Percentiles rank a stretch among this genome's conserved stretches.
These are phyloP conservation scores for Mariannaea sp. DNA, from an alignment of 2,329 filamentous ascomycete species.

Conservation along the genomic window DNA sequence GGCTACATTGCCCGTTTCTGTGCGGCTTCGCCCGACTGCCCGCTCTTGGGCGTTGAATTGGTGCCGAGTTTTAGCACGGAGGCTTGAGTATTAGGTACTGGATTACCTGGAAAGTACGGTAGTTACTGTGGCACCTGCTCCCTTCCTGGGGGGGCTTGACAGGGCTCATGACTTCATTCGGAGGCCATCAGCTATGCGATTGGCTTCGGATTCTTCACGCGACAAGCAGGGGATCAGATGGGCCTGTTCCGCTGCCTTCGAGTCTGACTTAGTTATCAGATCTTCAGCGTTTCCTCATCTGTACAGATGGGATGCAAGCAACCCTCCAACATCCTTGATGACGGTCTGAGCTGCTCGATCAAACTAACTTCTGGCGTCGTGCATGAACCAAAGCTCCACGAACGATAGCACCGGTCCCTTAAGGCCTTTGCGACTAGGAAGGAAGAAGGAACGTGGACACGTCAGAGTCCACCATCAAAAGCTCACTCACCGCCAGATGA, in stretches of 20 bases:
- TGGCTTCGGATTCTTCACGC: not conserved
- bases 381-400: slow-evolving; percentile 16
- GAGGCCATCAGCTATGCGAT: not conserved
- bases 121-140: too few relatives aligned
- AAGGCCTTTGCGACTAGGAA: slow-evolving; percentile 8
- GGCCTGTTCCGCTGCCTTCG: not conserved
- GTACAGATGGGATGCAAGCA: slow-evolving; percentile 10
- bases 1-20: not conserved
- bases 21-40: slow-evolving; percentile 11
- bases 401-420: slow-evolving; percentile 18
- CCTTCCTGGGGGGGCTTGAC: too few relatives aligned
- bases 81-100: too few relatives aligned
- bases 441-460: slow-evolving; percentile 14
- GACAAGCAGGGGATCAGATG: not conserved
- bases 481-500: not conserved
- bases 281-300: not conserved
- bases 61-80: too few relatives aligned
- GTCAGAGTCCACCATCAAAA: slow-evolving; percentile 7
- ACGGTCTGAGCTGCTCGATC: not conserved
- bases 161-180: not conserved
- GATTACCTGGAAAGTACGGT: too few relatives aligned
- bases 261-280: not conserved
- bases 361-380: slow-evolving; percentile 5
- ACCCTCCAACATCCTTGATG: slow-evolving; percentile 2
- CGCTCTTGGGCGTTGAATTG: too few relatives aligned